Evolutionary conservation across 768 basidiomycete species (phyloP), one percentile per base, ranked within the genome.

Genomic region (Mycena crocata): DNA sequence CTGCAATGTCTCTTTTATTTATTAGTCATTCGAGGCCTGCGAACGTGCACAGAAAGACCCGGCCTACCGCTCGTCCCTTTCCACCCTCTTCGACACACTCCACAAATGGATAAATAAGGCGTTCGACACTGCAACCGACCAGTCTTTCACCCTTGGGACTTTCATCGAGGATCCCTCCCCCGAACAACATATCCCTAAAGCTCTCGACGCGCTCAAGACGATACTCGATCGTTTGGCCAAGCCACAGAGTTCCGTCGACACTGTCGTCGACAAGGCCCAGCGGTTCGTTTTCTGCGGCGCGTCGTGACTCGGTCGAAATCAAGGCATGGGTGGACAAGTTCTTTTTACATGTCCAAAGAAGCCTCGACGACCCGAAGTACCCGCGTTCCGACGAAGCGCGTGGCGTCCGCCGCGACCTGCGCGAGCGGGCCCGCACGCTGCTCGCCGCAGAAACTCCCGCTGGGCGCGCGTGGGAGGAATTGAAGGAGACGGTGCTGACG

Each of bases 1-100:
- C 19, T 28, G 28, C 14, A 15, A 5, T 26, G 5, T 24, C 31
- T n/a, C 12, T 37, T 35, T 12, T 31, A 21, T 34, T 68, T 32
- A 61, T 12, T 17, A 5, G 26, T 6, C 12, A 14, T 1, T 2
- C 1, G 58, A 90, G 92, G 83, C 92, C 10, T 87, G 84, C 69
- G 87, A 90, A 58, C 87, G 88, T 30, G 90, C 90, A 2, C 88
- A 89, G 66, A 81, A 82, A 12, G 88, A 93, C 68, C 79, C 85
- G 8, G 80, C 85, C 12, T 93, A 92, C 64, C 85, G 84, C 57
- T 76, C 82, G 2, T 78, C 91, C 1, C 77, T 93, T 48, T 78
- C 85, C 45, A 89, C 87, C 3, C 74, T 92, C 31, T 88, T 93
- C 70, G 77, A 78, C 50, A 80, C 88, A 51, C 73, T 86, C 2